A percentile compares a stretch with the other conserved stretches of the same genome.
Conservation (phyloP, 2,329 filamentous ascomycete genomes). For the Gnomoniopsis smithogilvyi region DNA sequence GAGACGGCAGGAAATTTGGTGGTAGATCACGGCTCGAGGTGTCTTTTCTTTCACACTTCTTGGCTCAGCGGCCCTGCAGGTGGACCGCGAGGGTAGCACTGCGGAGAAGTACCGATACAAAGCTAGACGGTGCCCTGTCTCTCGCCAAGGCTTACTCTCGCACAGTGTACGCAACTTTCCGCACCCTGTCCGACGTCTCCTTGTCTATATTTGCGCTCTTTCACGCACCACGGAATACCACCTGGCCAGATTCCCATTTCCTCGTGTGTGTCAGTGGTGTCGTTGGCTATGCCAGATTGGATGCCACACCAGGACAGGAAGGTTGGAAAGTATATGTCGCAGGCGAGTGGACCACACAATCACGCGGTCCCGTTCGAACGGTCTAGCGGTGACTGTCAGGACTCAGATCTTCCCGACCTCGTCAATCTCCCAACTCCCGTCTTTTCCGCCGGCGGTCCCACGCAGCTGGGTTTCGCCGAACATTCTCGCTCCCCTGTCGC, state of each 20-base stretch:
- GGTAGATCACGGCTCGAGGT: constrained; percentile 10
- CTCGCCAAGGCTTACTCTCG: background rate
- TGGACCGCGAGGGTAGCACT: constrained; percentile 16
- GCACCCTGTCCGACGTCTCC: background rate
- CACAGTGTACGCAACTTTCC: background rate
- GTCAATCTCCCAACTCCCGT: constrained; percentile 7
- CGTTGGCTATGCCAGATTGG: background rate
- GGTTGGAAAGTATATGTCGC: background rate
- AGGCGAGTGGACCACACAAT: background rate
- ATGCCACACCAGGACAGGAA: background rate
- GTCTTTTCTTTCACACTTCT: constrained; percentile 8
- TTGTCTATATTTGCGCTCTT: background rate
- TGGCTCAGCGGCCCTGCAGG: constrained; percentile 17
- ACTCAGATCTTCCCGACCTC: constrained; percentile 11
- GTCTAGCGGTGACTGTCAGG: background rate
- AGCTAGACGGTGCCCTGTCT: background rate
- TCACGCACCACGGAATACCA: too few species aligned
- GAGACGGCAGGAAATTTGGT: background rate
- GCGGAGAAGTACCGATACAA: constrained; percentile 4
- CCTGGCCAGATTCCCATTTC: too few species aligned
- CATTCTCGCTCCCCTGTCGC: background rate
- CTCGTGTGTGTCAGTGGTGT: too few species aligned
- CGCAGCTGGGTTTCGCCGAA: constrained; percentile 4
- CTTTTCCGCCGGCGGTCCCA: constrained; percentile 2
- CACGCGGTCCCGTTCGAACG: background rate